A percentile compares a stretch with the other conserved stretches of the same genome.
phyloP scores from a whole-genome alignment of 2,329 filamentous ascomycete species.

The Fusarium sp. region DNA sequence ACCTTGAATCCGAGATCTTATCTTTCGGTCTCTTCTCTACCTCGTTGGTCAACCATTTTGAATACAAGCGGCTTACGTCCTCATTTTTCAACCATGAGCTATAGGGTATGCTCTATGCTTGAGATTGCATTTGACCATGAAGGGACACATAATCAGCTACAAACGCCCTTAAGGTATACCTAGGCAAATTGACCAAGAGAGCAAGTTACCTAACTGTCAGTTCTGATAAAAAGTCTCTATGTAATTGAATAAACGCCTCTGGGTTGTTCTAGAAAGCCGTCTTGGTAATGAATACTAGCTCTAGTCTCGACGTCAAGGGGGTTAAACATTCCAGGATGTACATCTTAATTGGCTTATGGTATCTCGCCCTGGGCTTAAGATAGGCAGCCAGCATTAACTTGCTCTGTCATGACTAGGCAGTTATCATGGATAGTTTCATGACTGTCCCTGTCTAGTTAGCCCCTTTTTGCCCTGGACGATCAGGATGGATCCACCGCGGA shows the following conservation, averaged over 20 bases:
- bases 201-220: not conserved
- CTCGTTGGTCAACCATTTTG: conserved; percentile 45
- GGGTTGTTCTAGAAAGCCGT: not conserved
- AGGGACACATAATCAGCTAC: not conserved
- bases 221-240: not conserved
- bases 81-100: conserved; percentile 53
- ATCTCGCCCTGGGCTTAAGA: not conserved
- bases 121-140: not conserved
- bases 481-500: not conserved
- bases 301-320: no score
- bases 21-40: conserved; percentile 46
- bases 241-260: not conserved
- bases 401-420: not conserved
- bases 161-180: conserved; percentile 42
- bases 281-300: no score
- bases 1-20: conserved; percentile 44
- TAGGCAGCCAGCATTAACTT: not conserved
- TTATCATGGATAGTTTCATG: not conserved
- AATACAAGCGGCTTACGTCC: conserved; percentile 49
- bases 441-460: not conserved
- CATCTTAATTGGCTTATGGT: not conserved
- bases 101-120: conserved; percentile 47
- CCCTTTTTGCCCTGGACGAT: not conserved
- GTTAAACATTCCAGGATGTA: not conserved
- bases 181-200: conserved; percentile 42